Evolutionary conservation across 2,329 filamentous ascomycete species (phyloP).

Genomic region (Zymoseptoria pseudotritici): DNA sequence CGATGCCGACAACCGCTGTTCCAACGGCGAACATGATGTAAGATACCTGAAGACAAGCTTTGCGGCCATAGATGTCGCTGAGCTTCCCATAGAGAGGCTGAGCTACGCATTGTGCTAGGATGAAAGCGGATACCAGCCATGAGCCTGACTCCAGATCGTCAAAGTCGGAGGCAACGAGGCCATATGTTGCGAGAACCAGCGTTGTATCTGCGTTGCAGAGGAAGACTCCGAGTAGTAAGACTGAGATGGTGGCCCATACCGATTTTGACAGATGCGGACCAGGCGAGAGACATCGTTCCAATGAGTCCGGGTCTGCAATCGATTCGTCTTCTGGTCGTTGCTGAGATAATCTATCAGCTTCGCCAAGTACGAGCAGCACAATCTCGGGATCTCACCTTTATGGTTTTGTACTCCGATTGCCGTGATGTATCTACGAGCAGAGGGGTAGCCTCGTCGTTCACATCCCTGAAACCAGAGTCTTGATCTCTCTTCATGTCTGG

Average conservation of each 20-base stretch:
- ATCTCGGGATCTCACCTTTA: constrained; percentile 11
- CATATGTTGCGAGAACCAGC: constrained; percentile 59
- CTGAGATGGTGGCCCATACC: constrained; percentile 24
- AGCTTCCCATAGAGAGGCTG: constrained; percentile 40
- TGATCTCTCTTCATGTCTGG: background rate
- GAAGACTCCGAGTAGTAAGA: constrained; percentile 49
- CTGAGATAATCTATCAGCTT: constrained; percentile 3
- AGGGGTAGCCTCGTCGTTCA: background rate
- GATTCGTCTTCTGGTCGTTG: constrained; percentile 6
- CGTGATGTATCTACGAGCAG: background rate
- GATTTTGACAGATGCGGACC: constrained; percentile 8
- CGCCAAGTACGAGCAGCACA: background rate
- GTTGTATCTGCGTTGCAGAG: constrained; percentile 58
- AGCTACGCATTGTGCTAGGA: constrained; percentile 35
- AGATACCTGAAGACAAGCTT: constrained; percentile 32
- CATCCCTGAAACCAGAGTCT: background rate
- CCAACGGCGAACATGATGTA: constrained; percentile 38
- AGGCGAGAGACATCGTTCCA: background rate
- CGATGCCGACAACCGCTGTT: constrained; percentile 35
- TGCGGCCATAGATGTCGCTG: constrained; percentile 40
- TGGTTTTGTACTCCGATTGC: constrained; percentile 13
- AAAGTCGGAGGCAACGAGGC: constrained; percentile 44
- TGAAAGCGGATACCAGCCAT: constrained; percentile 41
- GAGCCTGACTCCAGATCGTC: constrained; percentile 34
- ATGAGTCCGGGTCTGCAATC: background rate